Evolutionary conservation across 1,284 basidiomycete genomes (phyloP).

Genomic region (Cerioporus squamosus): DNA sequence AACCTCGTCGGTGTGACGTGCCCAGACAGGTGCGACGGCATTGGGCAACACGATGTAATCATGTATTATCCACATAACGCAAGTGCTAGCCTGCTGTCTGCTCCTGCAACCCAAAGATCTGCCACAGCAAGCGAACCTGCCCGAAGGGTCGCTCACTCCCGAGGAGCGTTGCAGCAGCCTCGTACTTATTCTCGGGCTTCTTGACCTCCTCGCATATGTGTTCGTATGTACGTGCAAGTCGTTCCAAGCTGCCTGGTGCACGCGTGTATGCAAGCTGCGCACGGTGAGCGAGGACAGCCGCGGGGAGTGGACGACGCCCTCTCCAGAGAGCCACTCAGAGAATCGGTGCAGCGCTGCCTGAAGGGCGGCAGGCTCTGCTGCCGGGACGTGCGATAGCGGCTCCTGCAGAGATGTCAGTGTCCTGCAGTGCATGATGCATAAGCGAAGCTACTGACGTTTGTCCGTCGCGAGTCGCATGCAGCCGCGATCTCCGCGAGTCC

Average conservation of each 20-base stretch:
- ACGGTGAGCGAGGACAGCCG: constrained; percentile 77
- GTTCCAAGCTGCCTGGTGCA: constrained; percentile 78
- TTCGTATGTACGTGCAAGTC: constrained; percentile 72
- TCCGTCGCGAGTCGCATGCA: constrained; percentile 57
- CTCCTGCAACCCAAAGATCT: constrained; percentile 71
- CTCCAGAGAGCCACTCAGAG: constrained; percentile 69
- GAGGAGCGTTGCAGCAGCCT: constrained; percentile 86
- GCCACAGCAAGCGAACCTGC: constrained; percentile 69
- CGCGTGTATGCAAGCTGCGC: constrained; percentile 64
- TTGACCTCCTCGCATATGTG: constrained; percentile 76
- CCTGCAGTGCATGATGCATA: neutral
- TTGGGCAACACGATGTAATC: too few relatives aligned
- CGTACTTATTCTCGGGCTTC: constrained; percentile 79
- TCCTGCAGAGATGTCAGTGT: constrained; percentile 49
- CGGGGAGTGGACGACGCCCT: constrained; percentile 77
- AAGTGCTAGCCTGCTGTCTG: too few relatives aligned
- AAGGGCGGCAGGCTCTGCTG: constrained; percentile 59
- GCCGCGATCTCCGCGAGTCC: constrained; percentile 71
- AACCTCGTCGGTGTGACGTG: too few relatives aligned
- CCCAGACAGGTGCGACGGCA: too few relatives aligned
- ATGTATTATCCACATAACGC: too few relatives aligned
- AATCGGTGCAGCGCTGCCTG: constrained; percentile 60
- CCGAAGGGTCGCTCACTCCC: constrained; percentile 85
- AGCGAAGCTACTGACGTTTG: constrained; percentile 49
- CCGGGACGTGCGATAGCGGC: constrained; percentile 67